Base-by-base conservation (phyloP, 1,284 basidiomycete species). In the Laetiporus sulphureus region DNA sequence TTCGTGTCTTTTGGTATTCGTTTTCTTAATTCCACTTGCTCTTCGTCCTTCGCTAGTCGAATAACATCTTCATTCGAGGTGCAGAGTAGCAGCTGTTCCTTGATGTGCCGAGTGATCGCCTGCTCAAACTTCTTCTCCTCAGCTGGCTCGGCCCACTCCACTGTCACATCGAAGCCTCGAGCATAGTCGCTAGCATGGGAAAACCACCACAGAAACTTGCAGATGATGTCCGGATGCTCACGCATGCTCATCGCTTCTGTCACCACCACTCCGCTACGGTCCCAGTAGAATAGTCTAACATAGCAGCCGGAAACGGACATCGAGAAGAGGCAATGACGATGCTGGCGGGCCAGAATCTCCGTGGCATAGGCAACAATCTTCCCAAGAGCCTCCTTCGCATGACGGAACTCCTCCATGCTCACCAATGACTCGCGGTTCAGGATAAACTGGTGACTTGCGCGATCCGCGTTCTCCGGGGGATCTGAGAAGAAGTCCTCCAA, bases 161-260 rank as follows among this genome's bases (percentile, higher is more conserved):
- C 48, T 6, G 37, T 44, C 10, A 35, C 7, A 19, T 52, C 50
- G 37, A 45, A 41, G 0, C 50, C 50, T 2, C 43, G 40, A 3
- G 21, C 39, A 4, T 21, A 19, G 25, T 45, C 36, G 1, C 46
- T 42, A 2, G 41, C 18, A 7, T 42, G 24, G 1, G 49, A 16
- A 19, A 51, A 48, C 5, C 39, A 32, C 49, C 49, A 51, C 13
- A 46, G 29, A 34, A 51, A 51, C 7, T 40, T 20, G 35, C 45
- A 49, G 2, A 52, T 38, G 15, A 38, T 11, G 8, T 43, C 32
- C 1, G 47, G 42, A 3, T 47, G 6, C 1, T 35, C n/a, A n/a
- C 37, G 40, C n/a, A 49, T 15, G 18, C 42, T 29, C 23, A 49
- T 47, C 5, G 32, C n/a, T 29, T 42, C 39, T 2, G 44, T 40